A percentile compares a stretch with the other conserved stretches of the same genome.
Evolutionary conservation across 1,284 basidiomycete genomes (phyloP).

Genomic region (Takashimella tepidaria): DNA sequence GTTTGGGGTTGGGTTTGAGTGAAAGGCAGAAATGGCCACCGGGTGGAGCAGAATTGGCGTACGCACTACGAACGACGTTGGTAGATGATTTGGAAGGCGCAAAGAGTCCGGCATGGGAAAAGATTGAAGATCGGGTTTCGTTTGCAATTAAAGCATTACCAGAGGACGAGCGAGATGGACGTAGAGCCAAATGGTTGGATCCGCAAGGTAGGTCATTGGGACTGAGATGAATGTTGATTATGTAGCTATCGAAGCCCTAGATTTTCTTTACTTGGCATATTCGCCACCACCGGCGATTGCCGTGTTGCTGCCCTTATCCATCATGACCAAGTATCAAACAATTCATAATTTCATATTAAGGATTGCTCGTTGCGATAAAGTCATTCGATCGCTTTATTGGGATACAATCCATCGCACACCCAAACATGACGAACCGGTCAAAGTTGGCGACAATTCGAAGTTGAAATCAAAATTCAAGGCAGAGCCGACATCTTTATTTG

Average conservation of each 20-base stretch:
- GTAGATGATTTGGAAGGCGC: constrained; percentile 17
- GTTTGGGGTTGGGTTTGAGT: constrained; percentile 64
- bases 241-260: constrained; percentile 65
- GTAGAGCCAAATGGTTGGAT: constrained; percentile 68
- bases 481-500: constrained; percentile 61
- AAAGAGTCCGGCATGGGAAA: constrained; percentile 50
- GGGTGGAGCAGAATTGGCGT: constrained; percentile 72
- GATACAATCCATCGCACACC: constrained; percentile 30
- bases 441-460: constrained; percentile 25
- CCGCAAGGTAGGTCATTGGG: constrained; percentile 49
- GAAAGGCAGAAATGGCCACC: constrained; percentile 74
- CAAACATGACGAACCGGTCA: constrained; percentile 10
- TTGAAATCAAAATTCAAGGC: constrained; percentile 31
- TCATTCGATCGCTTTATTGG: constrained; percentile 61
- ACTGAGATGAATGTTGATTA: not conserved
- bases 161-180: constrained; percentile 50
- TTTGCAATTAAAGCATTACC: constrained; percentile 70
- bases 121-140: constrained; percentile 70
- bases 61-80: constrained; percentile 57
- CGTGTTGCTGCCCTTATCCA: constrained; percentile 61
- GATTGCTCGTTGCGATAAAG: constrained; percentile 68
- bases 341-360: constrained; percentile 72
- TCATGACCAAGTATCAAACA: constrained; percentile 75
- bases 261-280: constrained; percentile 82
- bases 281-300: constrained; percentile 67